These are phyloP conservation scores for Nicotiana paniculata DNA, from an alignment of 257 asterid species.

Conservation along the genomic window DNA sequence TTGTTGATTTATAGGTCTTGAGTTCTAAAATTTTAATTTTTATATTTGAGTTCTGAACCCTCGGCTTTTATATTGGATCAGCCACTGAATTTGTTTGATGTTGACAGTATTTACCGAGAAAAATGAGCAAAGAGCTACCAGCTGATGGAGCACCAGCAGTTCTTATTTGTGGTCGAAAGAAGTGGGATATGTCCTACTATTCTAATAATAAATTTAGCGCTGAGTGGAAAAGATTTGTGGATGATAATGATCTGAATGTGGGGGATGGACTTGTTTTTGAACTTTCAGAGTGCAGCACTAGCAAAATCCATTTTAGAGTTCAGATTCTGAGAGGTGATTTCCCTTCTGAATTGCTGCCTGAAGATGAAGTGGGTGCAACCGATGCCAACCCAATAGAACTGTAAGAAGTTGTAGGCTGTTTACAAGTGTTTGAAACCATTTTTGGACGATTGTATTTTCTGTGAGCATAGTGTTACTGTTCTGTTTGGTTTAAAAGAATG, in stretches of 20 bases:
- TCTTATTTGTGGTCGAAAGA: conserved; percentile 26
- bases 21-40: too few relatives aligned
- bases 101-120: conserved; percentile 17
- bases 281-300: conserved; percentile 16
- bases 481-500: background rate
- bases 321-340: conserved; percentile 22
- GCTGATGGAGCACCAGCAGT: conserved; percentile 14
- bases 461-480: too few relatives aligned
- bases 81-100: background rate
- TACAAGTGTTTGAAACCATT: background rate
- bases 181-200: conserved; percentile 27
- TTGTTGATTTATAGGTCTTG: too few relatives aligned
- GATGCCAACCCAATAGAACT: background rate
- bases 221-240: conserved; percentile 29
- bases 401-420: background rate
- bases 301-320: conserved; percentile 22
- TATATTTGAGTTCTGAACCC: background rate
- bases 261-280: conserved; percentile 57
- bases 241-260: conserved; percentile 28
- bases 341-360: conserved; percentile 16
- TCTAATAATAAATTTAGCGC: conserved; percentile 6
- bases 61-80: background rate
- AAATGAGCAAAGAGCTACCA: conserved; percentile 16
- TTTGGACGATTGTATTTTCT: background rate
- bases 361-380: background rate